phyloP scores from a whole-genome alignment of 2,329 filamentous ascomycete genomes.

The Scytalidium sp. region DNA sequence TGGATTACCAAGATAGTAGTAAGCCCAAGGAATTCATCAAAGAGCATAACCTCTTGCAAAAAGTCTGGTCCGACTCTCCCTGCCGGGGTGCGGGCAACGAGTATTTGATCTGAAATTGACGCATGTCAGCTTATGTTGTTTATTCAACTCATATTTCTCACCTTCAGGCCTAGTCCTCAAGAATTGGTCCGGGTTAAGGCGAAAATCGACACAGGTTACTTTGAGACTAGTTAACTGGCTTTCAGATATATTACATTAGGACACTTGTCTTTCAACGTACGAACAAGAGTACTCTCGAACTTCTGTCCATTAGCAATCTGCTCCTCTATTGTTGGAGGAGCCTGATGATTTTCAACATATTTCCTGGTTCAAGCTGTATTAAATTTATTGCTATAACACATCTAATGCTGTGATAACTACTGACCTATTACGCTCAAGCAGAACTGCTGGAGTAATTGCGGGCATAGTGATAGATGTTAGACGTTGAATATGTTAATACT shows the following conservation, averaged over 20 bases:
- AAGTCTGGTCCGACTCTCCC: conserved; percentile 18
- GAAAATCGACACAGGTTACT: conserved; percentile 9
- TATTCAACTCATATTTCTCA: background rate
- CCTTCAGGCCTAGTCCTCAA: conserved; percentile 8
- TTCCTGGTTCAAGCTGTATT: background rate
- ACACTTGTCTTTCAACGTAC: background rate
- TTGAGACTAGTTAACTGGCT: background rate
- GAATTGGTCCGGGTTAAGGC: conserved; percentile 8
- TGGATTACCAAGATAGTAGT: conserved; percentile 25
- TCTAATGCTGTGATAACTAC: background rate
- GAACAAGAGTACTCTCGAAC: background rate
- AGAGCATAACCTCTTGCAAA: conserved; percentile 6
- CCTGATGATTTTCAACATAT: background rate
- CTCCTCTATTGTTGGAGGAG: background rate
- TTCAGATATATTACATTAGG: background rate
- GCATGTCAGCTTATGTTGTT: background rate
- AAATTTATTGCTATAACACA: background rate
- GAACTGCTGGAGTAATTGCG: background rate
- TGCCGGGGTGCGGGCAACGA: conserved; percentile 19
- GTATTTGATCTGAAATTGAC: conserved; percentile 10
- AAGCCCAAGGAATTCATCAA: conserved; percentile 3
- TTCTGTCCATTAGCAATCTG: background rate
- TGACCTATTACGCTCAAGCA: background rate
- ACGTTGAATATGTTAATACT: background rate
- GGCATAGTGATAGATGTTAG: background rate